Evolutionary conservation across 1,284 basidiomycete species (phyloP), one percentile per base, ranked within the genome.

Genomic region (Stereum hirsutum): DNA sequence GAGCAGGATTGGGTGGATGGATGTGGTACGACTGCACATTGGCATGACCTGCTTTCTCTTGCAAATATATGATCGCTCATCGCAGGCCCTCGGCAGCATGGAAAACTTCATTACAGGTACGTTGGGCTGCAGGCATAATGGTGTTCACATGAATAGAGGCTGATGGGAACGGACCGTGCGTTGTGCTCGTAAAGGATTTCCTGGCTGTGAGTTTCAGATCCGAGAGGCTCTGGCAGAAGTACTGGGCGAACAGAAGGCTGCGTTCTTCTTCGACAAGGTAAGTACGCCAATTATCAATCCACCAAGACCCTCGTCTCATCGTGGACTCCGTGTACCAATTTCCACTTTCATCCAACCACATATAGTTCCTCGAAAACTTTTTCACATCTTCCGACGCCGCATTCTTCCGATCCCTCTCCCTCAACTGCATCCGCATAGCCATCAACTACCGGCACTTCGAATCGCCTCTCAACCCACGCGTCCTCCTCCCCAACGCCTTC

Each of bases 261-360:
- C 76, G 23, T 82, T 78, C 63, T 89, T 88, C 66, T 89, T 88
- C 52, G 81, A 88, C 62, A 81, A 78, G 65, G 80, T 78, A n/a
- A n/a, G n/a, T n/a, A n/a, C n/a, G n/a, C n/a, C n/a, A n/a, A n/a
- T n/a, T n/a, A n/a, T 48, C 23, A 61, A 56, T n/a, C n/a, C n/a
- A n/a, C n/a, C n/a, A n/a, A n/a, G n/a, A n/a, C n/a, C n/a, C n/a
- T n/a, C n/a, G n/a, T n/a, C n/a, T n/a, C n/a, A n/a, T n/a, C n/a
- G 48, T 20, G 61, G 56, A 37, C 24, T 10, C 12, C n/a, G 27
- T 33, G 23, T 10, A 11, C 21, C 21, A 4, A 15, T 23, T 5
- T n/a, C 1, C 7, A 33, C 41, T 25, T 32, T 25, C 21, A 40
- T 28, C 10, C n/a, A 10, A 25, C 14, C 6, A 24, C 12, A 40